These are phyloP conservation scores for Chaetomiaceae sp. DNA, from an alignment of 2,329 filamentous ascomycete genomes.

Conservation along the genomic window DNA sequence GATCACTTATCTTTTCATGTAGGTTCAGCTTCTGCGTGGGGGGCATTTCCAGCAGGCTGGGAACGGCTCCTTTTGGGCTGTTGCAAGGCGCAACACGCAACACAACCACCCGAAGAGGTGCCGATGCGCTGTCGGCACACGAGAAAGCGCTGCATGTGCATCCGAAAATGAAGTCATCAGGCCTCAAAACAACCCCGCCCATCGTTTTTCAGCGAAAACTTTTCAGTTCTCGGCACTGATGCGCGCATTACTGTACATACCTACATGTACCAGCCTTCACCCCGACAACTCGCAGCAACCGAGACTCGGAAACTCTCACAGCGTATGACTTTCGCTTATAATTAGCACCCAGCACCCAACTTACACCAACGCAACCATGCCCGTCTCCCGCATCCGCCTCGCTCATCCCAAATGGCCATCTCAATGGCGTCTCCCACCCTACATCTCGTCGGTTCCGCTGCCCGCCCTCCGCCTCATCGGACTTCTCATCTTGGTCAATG, in stretches of 20 bases:
- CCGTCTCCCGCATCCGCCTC: constrained; percentile 18
- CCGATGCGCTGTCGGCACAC: neutral
- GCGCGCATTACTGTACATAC: too few species aligned
- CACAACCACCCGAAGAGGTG: neutral
- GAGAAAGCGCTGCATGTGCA: neutral
- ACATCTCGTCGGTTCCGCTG: constrained; percentile 30
- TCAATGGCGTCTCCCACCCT: constrained; percentile 27
- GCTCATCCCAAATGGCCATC: constrained; percentile 6
- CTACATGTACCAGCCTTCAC: too few species aligned
- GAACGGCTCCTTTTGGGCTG: too few species aligned
- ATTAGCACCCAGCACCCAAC: too few species aligned
- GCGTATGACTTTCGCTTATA: too few species aligned
- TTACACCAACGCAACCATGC: constrained; percentile 4
- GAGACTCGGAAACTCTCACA: too few species aligned
- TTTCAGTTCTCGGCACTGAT: too few species aligned
- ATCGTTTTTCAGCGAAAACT: too few species aligned
- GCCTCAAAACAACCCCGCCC: neutral
- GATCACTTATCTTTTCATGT: too few species aligned
- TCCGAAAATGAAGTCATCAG: neutral
- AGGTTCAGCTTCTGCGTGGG: too few species aligned
- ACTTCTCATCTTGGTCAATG: constrained; percentile 48
- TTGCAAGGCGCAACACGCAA: neutral
- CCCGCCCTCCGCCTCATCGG: constrained; percentile 46
- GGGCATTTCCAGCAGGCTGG: too few species aligned
- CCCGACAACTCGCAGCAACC: too few species aligned